Evolutionary conservation across 208 protist species (phyloP).

Genomic region (Jaenimonas drosophilae): DNA sequence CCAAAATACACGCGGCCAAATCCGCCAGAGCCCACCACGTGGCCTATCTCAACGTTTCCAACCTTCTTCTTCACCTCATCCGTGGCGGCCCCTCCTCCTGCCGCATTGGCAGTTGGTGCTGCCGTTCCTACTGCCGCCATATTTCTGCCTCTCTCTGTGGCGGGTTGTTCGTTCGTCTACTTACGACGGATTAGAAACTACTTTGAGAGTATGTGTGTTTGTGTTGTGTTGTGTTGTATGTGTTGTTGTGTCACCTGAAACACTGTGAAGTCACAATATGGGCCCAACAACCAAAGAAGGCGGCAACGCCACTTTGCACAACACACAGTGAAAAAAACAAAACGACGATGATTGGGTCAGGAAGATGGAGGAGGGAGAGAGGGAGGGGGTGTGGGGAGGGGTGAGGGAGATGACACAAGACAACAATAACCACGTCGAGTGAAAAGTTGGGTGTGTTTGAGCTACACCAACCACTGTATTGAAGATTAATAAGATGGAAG

Average conservation of each 20-base stretch:
- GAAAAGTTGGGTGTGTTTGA: not conserved
- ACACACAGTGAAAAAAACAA: not conserved
- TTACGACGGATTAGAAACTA: too few relatives aligned
- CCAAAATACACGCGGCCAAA: slow-evolving; percentile 86
- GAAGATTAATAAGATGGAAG: too few relatives aligned
- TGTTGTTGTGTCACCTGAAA: too few relatives aligned
- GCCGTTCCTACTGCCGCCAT: too few relatives aligned
- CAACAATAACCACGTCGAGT: slow-evolving; percentile 1
- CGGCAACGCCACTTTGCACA: not conserved
- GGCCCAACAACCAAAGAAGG: too few relatives aligned
- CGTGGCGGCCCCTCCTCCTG: too few relatives aligned
- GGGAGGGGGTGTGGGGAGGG: not conserved
- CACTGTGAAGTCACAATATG: too few relatives aligned
- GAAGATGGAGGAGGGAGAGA: slow-evolving; percentile 3
- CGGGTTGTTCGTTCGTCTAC: too few relatives aligned
- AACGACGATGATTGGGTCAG: not conserved
- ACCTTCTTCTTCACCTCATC: slow-evolving; percentile 27
- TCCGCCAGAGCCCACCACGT: slow-evolving; percentile 79
- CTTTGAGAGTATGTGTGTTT: too few relatives aligned
- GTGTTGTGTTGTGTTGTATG: too few relatives aligned
- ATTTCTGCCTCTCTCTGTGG: too few relatives aligned
- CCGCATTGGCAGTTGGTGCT: too few relatives aligned
- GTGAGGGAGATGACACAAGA: not conserved
- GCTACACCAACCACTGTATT: not conserved
- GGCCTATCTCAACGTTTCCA: slow-evolving; percentile 61